phyloP scores from a whole-genome alignment of 495 filamentous ascomycete species.

The Penicillium arizonense region DNA sequence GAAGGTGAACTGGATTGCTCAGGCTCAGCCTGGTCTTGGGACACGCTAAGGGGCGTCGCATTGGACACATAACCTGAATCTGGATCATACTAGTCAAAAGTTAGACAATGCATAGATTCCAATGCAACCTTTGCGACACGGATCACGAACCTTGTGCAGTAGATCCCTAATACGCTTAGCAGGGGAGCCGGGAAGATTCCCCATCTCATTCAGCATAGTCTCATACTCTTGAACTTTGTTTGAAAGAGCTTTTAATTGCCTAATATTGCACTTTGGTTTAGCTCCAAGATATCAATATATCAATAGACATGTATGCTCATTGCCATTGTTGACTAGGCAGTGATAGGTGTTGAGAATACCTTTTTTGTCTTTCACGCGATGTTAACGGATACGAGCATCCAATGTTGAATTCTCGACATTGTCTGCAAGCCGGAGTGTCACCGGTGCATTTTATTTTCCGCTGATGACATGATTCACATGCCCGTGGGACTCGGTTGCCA shows the following conservation, averaged over 20 bases:
- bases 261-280: not conserved
- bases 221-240: conserved; percentile 53
- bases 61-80: conserved; percentile 1
- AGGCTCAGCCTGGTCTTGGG: not conserved
- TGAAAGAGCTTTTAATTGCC: conserved; percentile 41
- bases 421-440: conserved; percentile 50
- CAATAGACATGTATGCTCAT: not conserved
- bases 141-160: conserved; percentile 34
- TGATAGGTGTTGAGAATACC: not conserved
- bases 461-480: conserved; percentile 70
- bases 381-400: conserved; percentile 51
- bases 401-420: conserved; percentile 50
- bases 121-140: not conserved
- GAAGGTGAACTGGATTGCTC: conserved; percentile 27
- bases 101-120: not conserved
- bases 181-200: conserved; percentile 23
- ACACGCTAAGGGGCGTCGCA: not conserved
- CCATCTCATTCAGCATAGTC: conserved; percentile 41
- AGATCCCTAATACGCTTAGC: conserved; percentile 31
- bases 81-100: not conserved
- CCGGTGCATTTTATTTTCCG: conserved; percentile 63
- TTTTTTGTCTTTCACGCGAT: conserved; percentile 46
- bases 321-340: not conserved
- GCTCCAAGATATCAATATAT: no score
- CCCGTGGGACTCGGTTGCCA: conserved; percentile 40